Percentiles rank a stretch among this genome's conserved stretches.
These are phyloP conservation scores for Penicillium sclerotigenum DNA, from an alignment of 2,329 filamentous ascomycete species.

Conservation along the genomic window DNA sequence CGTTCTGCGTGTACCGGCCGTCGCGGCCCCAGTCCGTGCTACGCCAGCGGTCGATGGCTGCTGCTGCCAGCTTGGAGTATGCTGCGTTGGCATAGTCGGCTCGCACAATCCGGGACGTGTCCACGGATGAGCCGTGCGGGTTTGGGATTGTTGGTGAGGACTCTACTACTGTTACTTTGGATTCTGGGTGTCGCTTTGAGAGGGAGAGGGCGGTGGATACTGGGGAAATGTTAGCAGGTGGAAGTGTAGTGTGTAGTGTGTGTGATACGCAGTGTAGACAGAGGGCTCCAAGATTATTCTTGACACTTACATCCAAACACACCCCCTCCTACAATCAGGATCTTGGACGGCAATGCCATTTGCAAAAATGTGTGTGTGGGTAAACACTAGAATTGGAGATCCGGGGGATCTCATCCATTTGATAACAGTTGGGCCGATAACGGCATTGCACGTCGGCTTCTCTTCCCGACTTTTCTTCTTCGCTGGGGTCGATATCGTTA, in stretches of 20 bases:
- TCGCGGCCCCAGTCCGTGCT: constrained; percentile 44
- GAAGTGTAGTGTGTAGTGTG: background rate
- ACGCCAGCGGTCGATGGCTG: constrained; percentile 68
- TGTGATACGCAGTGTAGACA: background rate
- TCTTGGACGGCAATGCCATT: constrained; percentile 36
- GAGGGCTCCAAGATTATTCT: background rate
- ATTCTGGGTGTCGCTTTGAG: constrained; percentile 54
- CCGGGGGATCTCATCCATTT: background rate
- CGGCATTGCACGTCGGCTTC: background rate
- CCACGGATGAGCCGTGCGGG: constrained; percentile 58
- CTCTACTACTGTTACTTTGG: constrained; percentile 58
- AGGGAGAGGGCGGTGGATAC: constrained; percentile 69
- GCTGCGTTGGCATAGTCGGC: constrained; percentile 77
- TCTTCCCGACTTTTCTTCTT: constrained; percentile 8
- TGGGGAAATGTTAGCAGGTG: constrained; percentile 16
- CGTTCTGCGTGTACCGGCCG: constrained; percentile 45
- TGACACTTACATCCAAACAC: constrained; percentile 43
- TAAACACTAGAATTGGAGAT: background rate
- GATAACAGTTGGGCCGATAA: constrained; percentile 8
- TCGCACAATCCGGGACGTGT: constrained; percentile 60
- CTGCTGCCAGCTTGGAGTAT: constrained; percentile 70
- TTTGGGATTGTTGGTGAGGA: constrained; percentile 55
- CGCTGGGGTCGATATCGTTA: background rate
- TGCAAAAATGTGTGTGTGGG: background rate
- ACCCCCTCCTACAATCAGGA: constrained; percentile 44